Base-by-base conservation (phyloP, 139 green algal genomes). In the Chlamydomonas incerta region DNA sequence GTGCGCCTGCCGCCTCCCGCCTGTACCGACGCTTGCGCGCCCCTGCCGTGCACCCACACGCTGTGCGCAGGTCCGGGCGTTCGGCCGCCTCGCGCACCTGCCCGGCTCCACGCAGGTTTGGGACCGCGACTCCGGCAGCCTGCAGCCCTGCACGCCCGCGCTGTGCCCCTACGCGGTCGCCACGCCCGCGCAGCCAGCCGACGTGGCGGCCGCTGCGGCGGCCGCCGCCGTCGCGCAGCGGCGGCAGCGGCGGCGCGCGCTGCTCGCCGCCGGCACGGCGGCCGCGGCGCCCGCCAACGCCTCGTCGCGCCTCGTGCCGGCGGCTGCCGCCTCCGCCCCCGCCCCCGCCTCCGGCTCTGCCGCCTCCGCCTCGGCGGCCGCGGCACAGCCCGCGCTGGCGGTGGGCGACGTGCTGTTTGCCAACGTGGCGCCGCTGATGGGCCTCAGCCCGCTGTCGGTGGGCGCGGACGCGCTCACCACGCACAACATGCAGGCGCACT, bases 381-480 rank as follows among this genome's bases (percentile, higher is more conserved):
- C 55, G 2, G 20, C 18, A 62, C 55, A 58, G 57, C 57, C 57
- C 57, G 57, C 60, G 60, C 23, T 66, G 24, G 60, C 24, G 60
- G 17, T 66, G 23, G 60, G 60, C 60, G 8, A 24, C 8, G 2
- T 10, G 17, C 41, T 57, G 24, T 28, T 83, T 3, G 77, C 63
- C 11, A 83, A 74, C 77, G 26, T 74, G 37, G 77, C 28, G 18
- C 63, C 77, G 29, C 41, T 83, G 41, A 63, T 83, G 46, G 77
- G 77, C 3, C 41, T 83, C 28, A 83, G 77, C 33, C 77, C 77
- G 18, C 13, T 83, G 63, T n/a, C 46, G 8, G n/a, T 83, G 6
- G 77, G 77, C 18, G 33, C 74, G 41, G 74, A 83, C 77, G 35
- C 21, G 46, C 74, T 83, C 21, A 65, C 37, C 4, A 50, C 21